Base-by-base conservation (phyloP, 345 rosid genomes). In the Isatis tinctoria region DNA sequence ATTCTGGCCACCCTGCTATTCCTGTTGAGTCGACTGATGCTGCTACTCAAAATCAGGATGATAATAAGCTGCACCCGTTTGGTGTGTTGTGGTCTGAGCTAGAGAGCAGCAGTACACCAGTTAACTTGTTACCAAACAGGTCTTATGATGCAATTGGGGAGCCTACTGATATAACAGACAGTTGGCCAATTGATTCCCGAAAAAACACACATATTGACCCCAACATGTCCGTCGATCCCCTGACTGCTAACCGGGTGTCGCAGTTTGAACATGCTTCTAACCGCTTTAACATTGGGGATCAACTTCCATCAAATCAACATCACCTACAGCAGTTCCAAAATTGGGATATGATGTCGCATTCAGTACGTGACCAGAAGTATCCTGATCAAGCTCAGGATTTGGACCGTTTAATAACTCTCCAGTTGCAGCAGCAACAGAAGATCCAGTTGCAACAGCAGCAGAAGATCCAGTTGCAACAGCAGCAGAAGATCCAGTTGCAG, bases 31-130 rank as follows among this genome's bases (percentile, higher is more conserved):
- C 74, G 32, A 60, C 84, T 17, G 65, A 73, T 56, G 63, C 60
- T 68, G 62, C 58, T 72, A 30, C 75, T 61, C 74, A 24, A 54
- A 57, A 73, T 74, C 87, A 83, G 80, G 68, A 56, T 62, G 85
- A 85, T 51, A 82, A 82, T 56, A 84, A 80, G 68, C 37, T 85
- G 77, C 90, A 85, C 72, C 91, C 86, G 8, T 87, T 87, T 80
- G 88, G 90, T 63, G 76, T 85, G 62, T 69, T 84, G 82, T 81
- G 83, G 91, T 87, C 95, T 28, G 86, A 89, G 78, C 82, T 85
- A 51, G 82, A 74, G 67, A 80, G 80, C 48, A 43, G 87, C 60
- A 69, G 74, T 73, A 53, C 59, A 67, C 75, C 83, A 56, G 79
- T 6, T 58, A 48, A 73, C 37, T 82, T 64, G 12, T 81, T 81